Evolutionary conservation across 345 rosid species (phyloP).

Genomic region (Hibiscus trionum): DNA sequence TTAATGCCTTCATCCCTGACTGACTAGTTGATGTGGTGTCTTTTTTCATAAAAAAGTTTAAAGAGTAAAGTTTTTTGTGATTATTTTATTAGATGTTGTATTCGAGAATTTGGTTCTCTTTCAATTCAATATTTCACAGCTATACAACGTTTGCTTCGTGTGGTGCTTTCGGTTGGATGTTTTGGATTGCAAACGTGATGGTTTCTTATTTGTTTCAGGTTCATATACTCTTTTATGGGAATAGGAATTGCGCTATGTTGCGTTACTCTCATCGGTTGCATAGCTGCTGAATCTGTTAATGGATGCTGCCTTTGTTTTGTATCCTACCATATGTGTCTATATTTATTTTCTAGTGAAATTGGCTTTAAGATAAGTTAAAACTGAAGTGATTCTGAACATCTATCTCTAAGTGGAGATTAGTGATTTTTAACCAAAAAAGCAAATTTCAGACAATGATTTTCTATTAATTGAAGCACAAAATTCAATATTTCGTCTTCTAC

Average conservation of each 20-base stretch:
- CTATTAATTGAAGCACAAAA: not conserved
- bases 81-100: not conserved
- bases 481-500: not conserved
- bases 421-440: not conserved
- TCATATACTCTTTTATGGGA: slow-evolving; percentile 89
- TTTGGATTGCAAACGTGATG: not conserved
- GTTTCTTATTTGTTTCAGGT: slow-evolving; percentile 51
- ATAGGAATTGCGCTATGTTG: slow-evolving; percentile 69
- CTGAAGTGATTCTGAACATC: not conserved
- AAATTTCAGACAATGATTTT: not conserved
- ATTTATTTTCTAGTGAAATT: not conserved
- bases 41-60: too few species aligned
- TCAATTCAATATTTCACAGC: not conserved
- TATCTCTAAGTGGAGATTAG: not conserved
- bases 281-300: slow-evolving; percentile 77
- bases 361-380: not conserved
- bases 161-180: not conserved
- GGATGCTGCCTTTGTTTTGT: slow-evolving; percentile 95
- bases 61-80: not conserved
- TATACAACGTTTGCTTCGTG: not conserved
- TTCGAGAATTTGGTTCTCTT: not conserved
- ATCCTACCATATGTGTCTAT: slow-evolving; percentile 39
- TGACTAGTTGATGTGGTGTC: too few species aligned
- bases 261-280: slow-evolving; percentile 69
- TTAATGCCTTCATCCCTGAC: too few species aligned